Conservation (phyloP, 1,284 basidiomycete species). For the Ceratobasidium sp. region DNA sequence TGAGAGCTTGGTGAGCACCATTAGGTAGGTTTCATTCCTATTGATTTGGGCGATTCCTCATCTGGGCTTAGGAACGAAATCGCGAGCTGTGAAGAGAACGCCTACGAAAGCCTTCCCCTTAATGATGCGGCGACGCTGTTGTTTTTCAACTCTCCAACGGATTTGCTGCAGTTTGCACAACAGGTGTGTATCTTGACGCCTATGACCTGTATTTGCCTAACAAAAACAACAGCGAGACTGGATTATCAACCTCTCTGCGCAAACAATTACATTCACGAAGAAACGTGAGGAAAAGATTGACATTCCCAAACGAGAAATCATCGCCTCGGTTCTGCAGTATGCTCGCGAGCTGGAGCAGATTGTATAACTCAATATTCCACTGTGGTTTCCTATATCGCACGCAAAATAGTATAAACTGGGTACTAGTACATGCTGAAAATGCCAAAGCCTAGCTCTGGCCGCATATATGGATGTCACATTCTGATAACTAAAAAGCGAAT, state of each 20-base stretch:
- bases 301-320: constrained; percentile 85
- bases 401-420: background rate
- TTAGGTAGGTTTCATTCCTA: constrained; percentile 68
- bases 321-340: constrained; percentile 79
- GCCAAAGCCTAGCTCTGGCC: background rate
- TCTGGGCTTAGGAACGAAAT: constrained; percentile 82
- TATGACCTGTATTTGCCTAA: constrained; percentile 46
- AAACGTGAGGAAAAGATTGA: constrained; percentile 83
- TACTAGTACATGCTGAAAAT: background rate
- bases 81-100: constrained; percentile 91
- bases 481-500: constrained; percentile 76
- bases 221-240: constrained; percentile 69
- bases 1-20: constrained; percentile 92
- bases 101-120: constrained; percentile 88
- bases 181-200: constrained; percentile 64
- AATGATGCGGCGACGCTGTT: constrained; percentile 89
- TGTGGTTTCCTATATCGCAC: background rate
- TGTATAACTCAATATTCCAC: constrained; percentile 70
- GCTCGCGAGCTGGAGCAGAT: constrained; percentile 91
- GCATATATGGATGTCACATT: constrained; percentile 5
- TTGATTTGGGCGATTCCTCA: constrained; percentile 23
- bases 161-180: constrained; percentile 82
- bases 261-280: constrained; percentile 73
- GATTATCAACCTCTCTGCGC: constrained; percentile 75
- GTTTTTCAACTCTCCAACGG: constrained; percentile 85